Evolutionary conservation across 352 stramenopile species (phyloP).

Genomic region (Globisporangium middletonii): DNA sequence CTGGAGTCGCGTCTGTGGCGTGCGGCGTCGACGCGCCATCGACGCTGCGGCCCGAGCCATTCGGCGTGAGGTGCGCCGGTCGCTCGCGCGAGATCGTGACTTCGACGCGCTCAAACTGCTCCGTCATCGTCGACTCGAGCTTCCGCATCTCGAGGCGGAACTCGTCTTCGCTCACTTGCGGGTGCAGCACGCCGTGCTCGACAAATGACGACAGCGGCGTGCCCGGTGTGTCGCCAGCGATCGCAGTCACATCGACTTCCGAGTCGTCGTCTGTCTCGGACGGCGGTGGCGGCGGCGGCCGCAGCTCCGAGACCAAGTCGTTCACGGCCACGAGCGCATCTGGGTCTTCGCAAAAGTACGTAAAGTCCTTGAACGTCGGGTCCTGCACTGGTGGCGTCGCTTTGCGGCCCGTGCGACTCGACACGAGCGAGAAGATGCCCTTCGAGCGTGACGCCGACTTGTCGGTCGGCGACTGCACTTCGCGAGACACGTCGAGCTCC

Average conservation of each 20-base stretch:
- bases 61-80: conserved; percentile 29
- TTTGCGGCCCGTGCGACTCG: conserved; percentile 60
- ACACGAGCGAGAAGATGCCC: conserved; percentile 78
- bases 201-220: conserved; percentile 83
- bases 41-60: conserved; percentile 23
- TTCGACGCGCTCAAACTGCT: conserved; percentile 74
- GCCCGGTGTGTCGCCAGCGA: conserved; percentile 26
- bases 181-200: conserved; percentile 60
- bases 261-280: conserved; percentile 23
- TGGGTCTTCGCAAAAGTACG: conserved; percentile 86
- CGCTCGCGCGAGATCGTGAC: conserved; percentile 76
- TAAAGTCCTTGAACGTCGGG: conserved; percentile 88
- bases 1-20: not conserved
- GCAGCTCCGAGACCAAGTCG: conserved; percentile 75
- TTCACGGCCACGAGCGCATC: conserved; percentile 80
- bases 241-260: conserved; percentile 15
- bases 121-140: conserved; percentile 53
- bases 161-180: conserved; percentile 29
- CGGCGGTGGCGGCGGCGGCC: conserved; percentile 39
- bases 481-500: conserved; percentile 71
- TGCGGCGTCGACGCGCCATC: conserved; percentile 14
- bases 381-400: conserved; percentile 73
- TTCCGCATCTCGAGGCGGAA: conserved; percentile 64
- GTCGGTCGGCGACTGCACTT: conserved; percentile 83
- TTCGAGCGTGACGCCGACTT: conserved; percentile 70